Percentiles rank a stretch among this genome's conserved stretches.
Evolutionary conservation across 2,329 filamentous ascomycete genomes (phyloP).

Genomic region (Colletotrichum karsti): DNA sequence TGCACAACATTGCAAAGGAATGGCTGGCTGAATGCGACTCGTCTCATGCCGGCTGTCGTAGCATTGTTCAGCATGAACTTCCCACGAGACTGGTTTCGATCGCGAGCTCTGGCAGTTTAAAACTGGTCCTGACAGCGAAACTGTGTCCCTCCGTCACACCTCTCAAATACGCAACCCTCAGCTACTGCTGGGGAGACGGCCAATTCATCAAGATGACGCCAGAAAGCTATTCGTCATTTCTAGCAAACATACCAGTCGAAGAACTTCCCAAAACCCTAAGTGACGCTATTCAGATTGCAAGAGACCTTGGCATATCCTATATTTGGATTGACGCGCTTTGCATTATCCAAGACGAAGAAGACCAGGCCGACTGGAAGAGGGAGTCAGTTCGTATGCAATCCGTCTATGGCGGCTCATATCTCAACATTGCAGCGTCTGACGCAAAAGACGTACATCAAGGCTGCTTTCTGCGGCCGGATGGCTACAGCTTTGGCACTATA

Average conservation of each 20-base stretch:
- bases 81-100: neutral
- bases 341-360: neutral
- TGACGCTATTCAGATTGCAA: neutral
- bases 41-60: neutral
- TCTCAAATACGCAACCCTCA: neutral
- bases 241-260: accelerated
- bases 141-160: accelerated
- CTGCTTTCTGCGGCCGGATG: accelerated
- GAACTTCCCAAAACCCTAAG: neutral
- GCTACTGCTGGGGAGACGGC: neutral
- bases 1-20: neutral
- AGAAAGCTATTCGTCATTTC: accelerated
- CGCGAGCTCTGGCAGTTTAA: no score
- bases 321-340: neutral
- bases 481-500: no score
- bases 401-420: neutral
- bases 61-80: accelerated
- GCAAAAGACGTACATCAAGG: neutral
- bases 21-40: neutral
- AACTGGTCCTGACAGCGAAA: accelerated
- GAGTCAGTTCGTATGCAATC: neutral
- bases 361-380: accelerated
- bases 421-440: neutral
- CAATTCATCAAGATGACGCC: neutral
- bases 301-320: neutral